A percentile compares a stretch with the other conserved stretches of the same genome.
These are phyloP conservation scores for Cantharellus anzutake DNA, from an alignment of 768 basidiomycete species.

Conservation along the genomic window DNA sequence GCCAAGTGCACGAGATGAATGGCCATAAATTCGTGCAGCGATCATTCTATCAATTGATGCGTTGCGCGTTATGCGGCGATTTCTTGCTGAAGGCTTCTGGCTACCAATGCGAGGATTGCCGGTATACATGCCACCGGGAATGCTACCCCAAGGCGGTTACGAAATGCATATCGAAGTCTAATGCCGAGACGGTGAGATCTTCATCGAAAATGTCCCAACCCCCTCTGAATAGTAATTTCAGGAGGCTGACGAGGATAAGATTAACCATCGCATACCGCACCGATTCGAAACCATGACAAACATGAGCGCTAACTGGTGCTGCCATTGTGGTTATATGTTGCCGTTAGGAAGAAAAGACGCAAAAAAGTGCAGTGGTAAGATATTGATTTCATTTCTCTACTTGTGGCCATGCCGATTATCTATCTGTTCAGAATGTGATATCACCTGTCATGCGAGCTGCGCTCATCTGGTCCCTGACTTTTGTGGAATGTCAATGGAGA, in stretches of 20 bases:
- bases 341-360: slow-evolving; percentile 95
- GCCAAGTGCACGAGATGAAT: slow-evolving; percentile 98
- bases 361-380: slow-evolving; percentile 55
- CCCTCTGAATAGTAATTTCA: slow-evolving; percentile 15
- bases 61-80: slow-evolving; percentile 95
- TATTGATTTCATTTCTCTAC: background rate
- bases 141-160: slow-evolving; percentile 98
- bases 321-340: slow-evolving; percentile 96
- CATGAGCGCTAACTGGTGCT: slow-evolving; percentile 97
- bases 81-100: slow-evolving; percentile 93
- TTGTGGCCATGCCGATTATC: background rate
- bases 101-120: slow-evolving; percentile 99
- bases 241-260: slow-evolving; percentile 96
- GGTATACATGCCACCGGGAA: slow-evolving; percentile 97
- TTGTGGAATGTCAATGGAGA: slow-evolving; percentile 99
- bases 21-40: slow-evolving; percentile 95
- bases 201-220: background rate
- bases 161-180: slow-evolving; percentile 96
- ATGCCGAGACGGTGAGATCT: slow-evolving; percentile 58
- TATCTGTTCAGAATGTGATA: slow-evolving; percentile 54
- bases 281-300: slow-evolving; percentile 95
- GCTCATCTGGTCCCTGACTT: slow-evolving; percentile 98
- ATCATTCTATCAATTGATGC: slow-evolving; percentile 97
- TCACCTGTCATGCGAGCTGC: slow-evolving; percentile 95
- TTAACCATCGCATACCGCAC: slow-evolving; percentile 98